Conservation (phyloP, 1,139 yeast genomes). For the Geotrichum restrictum region DNA sequence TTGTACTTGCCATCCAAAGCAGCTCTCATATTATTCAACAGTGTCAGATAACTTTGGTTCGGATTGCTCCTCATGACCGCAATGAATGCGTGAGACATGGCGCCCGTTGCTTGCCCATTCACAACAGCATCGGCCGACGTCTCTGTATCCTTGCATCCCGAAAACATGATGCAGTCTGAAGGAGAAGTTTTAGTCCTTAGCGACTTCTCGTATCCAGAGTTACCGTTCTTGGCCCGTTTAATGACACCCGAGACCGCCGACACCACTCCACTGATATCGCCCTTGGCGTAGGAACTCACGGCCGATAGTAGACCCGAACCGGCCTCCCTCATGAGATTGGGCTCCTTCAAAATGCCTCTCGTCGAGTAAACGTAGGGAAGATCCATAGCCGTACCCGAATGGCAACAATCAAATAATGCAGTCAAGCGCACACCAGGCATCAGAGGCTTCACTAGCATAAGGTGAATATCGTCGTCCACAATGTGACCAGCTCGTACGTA, state of each 20-base stretch:
- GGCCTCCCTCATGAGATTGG: conserved; percentile 78
- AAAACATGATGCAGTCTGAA: conserved; percentile 80
- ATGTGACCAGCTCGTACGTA: conserved; percentile 70
- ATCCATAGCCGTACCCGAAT: conserved; percentile 87
- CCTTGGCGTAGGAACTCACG: conserved; percentile 65
- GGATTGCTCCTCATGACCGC: conserved; percentile 64
- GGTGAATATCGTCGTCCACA: conserved; percentile 82
- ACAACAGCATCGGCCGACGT: conserved; percentile 75
- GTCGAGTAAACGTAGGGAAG: conserved; percentile 87
- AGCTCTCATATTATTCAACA: conserved; percentile 75
- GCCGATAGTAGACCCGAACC: conserved; percentile 73
- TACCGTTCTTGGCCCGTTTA: conserved; percentile 43
- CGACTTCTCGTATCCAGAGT: conserved; percentile 45
- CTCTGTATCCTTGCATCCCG: conserved; percentile 89
- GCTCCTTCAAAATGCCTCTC: conserved; percentile 86
- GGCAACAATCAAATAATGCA: conserved; percentile 88
- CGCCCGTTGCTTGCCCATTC: conserved; percentile 80
- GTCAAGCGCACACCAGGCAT: conserved; percentile 83
- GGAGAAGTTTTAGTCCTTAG: conserved; percentile 67
- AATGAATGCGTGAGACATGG: conserved; percentile 89
- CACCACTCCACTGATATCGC: conserved; percentile 59
- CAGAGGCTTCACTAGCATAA: conserved; percentile 68
- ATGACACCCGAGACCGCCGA: conserved; percentile 50
- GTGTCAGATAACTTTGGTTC: conserved; percentile 68
- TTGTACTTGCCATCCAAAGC: conserved; percentile 66